Percentiles rank a stretch among this genome's conserved stretches.
Conservation (phyloP, 1,284 basidiomycete genomes). For the Puccinia sorghi region DNA sequence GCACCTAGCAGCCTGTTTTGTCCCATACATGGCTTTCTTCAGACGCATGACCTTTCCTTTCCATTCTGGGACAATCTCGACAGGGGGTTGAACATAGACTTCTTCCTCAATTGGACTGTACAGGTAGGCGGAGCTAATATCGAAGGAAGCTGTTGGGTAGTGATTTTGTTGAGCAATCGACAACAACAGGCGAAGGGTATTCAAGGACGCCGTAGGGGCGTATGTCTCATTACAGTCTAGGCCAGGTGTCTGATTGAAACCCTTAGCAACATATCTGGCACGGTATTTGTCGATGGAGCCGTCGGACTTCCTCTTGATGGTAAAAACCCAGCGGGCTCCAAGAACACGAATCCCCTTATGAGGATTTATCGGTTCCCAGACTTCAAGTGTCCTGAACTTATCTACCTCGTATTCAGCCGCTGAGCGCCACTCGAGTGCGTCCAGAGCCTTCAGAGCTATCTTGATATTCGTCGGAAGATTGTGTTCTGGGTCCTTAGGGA, state of each 20-base stretch:
- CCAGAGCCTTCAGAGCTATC: not conserved
- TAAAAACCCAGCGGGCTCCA: not conserved
- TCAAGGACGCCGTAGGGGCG: not conserved
- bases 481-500: not conserved
- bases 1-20: constrained; percentile 6
- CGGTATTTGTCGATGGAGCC: not conserved
- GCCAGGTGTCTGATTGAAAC: constrained; percentile 5
- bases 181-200: not conserved
- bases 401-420: not conserved
- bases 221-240: constrained; percentile 15
- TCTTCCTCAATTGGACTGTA: constrained; percentile 11
- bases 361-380: not conserved
- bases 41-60: not conserved
- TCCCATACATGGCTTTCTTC: constrained; percentile 27
- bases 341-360: not conserved
- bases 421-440: not conserved
- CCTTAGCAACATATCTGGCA: constrained; percentile 2
- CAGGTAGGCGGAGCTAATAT: constrained; percentile 16
- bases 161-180: not conserved
- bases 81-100: constrained; percentile 12
- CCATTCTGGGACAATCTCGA: not conserved
- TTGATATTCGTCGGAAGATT: not conserved
- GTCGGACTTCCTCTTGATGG: not conserved
- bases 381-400: not conserved
- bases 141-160: not conserved